These are phyloP conservation scores for Madurella fahalii DNA, from an alignment of 2,329 filamentous ascomycete genomes.

Conservation along the genomic window DNA sequence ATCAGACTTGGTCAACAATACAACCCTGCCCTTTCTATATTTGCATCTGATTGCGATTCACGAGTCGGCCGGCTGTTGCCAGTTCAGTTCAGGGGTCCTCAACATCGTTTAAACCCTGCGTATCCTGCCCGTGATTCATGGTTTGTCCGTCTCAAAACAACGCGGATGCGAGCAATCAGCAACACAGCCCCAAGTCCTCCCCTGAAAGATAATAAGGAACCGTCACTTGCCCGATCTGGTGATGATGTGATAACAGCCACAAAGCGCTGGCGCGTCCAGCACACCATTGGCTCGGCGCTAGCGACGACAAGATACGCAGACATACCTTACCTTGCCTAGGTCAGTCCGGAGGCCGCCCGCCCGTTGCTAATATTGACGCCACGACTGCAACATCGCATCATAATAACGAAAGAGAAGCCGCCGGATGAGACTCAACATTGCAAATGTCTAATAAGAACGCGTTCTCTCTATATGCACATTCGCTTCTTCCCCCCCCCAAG, in stretches of 20 bases:
- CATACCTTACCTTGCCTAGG: background rate
- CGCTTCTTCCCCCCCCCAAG: no score
- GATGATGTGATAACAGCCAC: slow-evolving; percentile 10
- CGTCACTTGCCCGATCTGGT: background rate
- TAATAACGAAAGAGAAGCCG: background rate
- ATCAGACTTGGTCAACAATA: background rate
- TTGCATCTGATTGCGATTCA: background rate
- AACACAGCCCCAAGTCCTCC: slow-evolving; percentile 8
- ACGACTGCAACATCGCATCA: background rate
- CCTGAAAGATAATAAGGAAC: background rate
- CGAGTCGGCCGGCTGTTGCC: background rate
- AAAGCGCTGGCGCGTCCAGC: slow-evolving; percentile 16
- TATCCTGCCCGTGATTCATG: no score
- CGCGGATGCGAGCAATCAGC: background rate
- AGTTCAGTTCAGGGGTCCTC: no score
- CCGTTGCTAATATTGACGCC: background rate
- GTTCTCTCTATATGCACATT: no score
- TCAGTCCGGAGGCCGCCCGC: background rate
- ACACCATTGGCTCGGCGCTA: slow-evolving; percentile 1
- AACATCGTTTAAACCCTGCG: no score
- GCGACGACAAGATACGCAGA: background rate
- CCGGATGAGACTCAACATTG: background rate
- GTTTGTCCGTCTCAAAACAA: no score
- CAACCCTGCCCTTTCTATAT: background rate
- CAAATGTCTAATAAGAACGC: background rate